Percentiles rank a stretch among this genome's conserved stretches.
These are phyloP conservation scores for Ophiostoma himal-ulmi DNA, from an alignment of 2,329 filamentous ascomycete species.

Conservation along the genomic window DNA sequence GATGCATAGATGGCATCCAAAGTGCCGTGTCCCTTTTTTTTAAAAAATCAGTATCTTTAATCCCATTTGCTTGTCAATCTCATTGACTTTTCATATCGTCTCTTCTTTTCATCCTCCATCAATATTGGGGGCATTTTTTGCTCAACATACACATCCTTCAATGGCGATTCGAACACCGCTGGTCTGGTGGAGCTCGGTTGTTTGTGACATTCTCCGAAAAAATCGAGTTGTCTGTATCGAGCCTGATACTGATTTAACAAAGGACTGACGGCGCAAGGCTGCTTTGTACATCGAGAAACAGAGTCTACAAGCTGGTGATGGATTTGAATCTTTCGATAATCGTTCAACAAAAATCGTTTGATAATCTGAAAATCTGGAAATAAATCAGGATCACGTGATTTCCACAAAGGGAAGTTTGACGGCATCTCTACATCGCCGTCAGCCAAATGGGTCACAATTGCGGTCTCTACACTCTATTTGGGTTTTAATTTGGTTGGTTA, in stretches of 20 bases:
- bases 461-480: neutral
- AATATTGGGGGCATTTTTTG: neutral
- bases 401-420: slow-evolving; percentile 4
- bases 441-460: neutral
- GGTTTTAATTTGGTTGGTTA: neutral
- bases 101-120: neutral
- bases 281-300: neutral
- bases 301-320: slow-evolving; percentile 1
- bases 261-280: neutral
- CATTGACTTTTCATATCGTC: neutral
- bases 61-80: neutral
- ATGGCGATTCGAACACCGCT: slow-evolving; percentile 68
- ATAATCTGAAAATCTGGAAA: no score
- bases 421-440: neutral
- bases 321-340: neutral
- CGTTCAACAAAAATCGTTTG: no score
- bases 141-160: slow-evolving; percentile 67
- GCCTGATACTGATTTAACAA: neutral
- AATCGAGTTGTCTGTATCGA: neutral
- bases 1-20: slow-evolving; percentile 87
- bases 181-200: slow-evolving; percentile 27
- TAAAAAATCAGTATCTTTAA: neutral
- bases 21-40: slow-evolving; percentile 72
- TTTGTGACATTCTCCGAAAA: slow-evolving; percentile 24
- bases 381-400: neutral